Percentiles rank a stretch among this genome's conserved stretches.
phyloP scores from a whole-genome alignment of 1,139 yeast genomes.

The Debaryomycetaceae sp. region DNA sequence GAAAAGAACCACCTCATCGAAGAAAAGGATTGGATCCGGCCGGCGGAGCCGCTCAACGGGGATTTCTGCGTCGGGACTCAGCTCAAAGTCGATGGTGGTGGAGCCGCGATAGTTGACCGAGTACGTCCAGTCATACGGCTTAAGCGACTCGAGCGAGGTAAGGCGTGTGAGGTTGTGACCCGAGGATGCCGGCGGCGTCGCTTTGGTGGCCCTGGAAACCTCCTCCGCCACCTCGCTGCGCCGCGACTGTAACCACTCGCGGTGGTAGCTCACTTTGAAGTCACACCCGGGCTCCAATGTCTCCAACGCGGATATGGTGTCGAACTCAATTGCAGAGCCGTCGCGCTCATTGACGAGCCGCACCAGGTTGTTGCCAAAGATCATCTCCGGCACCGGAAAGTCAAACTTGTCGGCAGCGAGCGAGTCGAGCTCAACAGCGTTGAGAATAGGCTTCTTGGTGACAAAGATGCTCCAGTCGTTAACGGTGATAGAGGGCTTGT shows the following conservation, averaged over 20 bases:
- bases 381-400: conserved; percentile 95
- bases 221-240: conserved; percentile 24
- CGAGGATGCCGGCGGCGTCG: not conserved
- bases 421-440: conserved; percentile 67
- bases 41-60: conserved; percentile 67
- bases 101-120: conserved; percentile 76
- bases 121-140: conserved; percentile 97
- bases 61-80: too few relatives aligned
- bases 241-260: conserved; percentile 78
- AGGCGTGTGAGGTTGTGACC: conserved; percentile 33
- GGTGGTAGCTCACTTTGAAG: conserved; percentile 74
- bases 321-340: conserved; percentile 56
- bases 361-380: conserved; percentile 85
- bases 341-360: conserved; percentile 38
- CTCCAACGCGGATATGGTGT: conserved; percentile 77
- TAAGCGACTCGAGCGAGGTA: conserved; percentile 38
- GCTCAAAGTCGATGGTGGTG: too few relatives aligned
- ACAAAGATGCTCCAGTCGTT: conserved; percentile 77
- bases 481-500: conserved; percentile 61
- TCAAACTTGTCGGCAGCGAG: conserved; percentile 57
- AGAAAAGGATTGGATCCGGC: conserved; percentile 84
- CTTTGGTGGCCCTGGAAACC: conserved; percentile 5
- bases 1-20: conserved; percentile 80
- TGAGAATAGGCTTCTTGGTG: conserved; percentile 70
- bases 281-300: conserved; percentile 44